Evolutionary conservation across 2,329 filamentous ascomycete genomes (phyloP).

Genomic region (Neonectria neomacrospora): DNA sequence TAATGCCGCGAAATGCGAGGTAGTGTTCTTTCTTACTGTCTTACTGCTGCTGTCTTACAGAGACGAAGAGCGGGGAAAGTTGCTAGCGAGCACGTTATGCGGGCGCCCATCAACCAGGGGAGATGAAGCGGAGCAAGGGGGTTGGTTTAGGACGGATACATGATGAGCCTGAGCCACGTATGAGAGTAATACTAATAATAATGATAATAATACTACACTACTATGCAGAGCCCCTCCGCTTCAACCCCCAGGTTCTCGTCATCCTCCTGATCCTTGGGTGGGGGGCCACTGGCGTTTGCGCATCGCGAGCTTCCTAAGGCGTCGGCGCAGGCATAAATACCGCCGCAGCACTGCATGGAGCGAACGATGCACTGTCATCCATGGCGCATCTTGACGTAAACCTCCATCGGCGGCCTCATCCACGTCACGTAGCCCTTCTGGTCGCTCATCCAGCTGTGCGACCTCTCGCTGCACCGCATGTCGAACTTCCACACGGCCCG

Average conservation of each 20-base stretch:
- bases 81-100: constrained; percentile 4
- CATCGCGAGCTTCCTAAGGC: constrained; percentile 11
- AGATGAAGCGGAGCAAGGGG: too few relatives aligned
- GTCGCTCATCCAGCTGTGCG: constrained; percentile 25
- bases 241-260: background rate
- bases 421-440: constrained; percentile 29
- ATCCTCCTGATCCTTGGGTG: background rate
- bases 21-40: too few relatives aligned
- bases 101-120: constrained; percentile 3
- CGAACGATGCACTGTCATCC: background rate
- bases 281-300: background rate
- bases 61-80: constrained; percentile 10
- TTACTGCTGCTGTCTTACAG: background rate
- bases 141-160: too few relatives aligned
- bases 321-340: background rate
- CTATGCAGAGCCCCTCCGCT: too few relatives aligned
- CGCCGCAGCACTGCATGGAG: background rate
- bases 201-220: background rate
- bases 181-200: too few relatives aligned
- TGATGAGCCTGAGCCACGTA: too few relatives aligned
- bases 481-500: constrained; percentile 27
- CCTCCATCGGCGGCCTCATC: constrained; percentile 27
- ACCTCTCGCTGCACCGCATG: constrained; percentile 22
- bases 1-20: background rate
- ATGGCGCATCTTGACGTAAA: constrained; percentile 23